These are phyloP conservation scores for Amoebophrya sp. DNA, from an alignment of 169 alveolate genomes.

Conservation along the genomic window DNA sequence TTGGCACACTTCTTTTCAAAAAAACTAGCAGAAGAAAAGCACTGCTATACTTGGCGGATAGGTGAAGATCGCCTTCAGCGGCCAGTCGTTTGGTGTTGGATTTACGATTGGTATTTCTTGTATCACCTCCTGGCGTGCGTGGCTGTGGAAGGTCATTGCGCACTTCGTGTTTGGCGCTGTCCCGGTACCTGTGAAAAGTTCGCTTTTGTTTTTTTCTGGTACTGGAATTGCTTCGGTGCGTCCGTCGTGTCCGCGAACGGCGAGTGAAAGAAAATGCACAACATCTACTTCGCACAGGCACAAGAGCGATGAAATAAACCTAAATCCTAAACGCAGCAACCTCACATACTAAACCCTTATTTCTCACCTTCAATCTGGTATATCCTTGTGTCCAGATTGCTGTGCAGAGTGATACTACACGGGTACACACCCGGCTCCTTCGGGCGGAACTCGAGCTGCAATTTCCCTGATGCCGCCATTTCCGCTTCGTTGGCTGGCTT, in stretches of 20 bases:
- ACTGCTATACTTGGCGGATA: neutral
- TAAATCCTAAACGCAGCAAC: too few species aligned
- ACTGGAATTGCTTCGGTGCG: too few species aligned
- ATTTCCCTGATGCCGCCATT: constrained; percentile 26
- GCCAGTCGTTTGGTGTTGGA: constrained; percentile 77
- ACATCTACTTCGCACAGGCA: too few species aligned
- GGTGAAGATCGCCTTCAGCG: constrained; percentile 53
- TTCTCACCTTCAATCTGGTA: constrained; percentile 60
- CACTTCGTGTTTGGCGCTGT: constrained; percentile 76
- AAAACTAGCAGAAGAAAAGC: too few species aligned
- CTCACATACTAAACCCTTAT: too few species aligned
- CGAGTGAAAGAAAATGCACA: too few species aligned
- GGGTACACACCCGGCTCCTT: constrained; percentile 63
- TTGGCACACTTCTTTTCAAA: too few species aligned
- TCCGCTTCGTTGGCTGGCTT: constrained; percentile 36
- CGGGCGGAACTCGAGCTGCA: constrained; percentile 53
- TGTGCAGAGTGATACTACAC: constrained; percentile 57
- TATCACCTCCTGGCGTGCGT: constrained; percentile 67
- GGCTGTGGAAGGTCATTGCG: constrained; percentile 66
- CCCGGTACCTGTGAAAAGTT: constrained; percentile 54
- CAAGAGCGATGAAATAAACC: too few species aligned
- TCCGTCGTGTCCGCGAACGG: too few species aligned
- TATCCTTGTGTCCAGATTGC: constrained; percentile 71
- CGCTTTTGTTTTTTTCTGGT: too few species aligned
- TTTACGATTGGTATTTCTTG: constrained; percentile 81